Conservation (phyloP, 2,329 filamentous ascomycete species). For the Hymenoscyphus albidus region DNA sequence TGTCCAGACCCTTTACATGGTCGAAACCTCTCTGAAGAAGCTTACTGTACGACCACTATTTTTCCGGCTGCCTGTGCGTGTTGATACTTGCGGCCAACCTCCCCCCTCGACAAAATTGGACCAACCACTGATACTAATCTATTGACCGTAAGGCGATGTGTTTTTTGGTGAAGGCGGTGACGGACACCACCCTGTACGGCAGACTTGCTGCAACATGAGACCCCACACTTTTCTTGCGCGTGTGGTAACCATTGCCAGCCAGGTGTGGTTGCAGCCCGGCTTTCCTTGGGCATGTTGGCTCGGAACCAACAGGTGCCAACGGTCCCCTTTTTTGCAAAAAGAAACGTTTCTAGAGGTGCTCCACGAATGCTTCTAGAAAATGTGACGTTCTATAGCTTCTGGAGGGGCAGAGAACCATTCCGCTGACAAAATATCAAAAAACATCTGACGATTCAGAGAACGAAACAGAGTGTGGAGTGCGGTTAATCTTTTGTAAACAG, state of each 20-base stretch:
- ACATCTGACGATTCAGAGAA: neutral
- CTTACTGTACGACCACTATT: neutral
- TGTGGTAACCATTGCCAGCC: neutral
- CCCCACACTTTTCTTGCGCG: conserved; percentile 1
- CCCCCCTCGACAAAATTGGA: neutral
- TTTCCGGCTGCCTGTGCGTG: neutral
- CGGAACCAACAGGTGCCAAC: neutral
- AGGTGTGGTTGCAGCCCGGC: conserved; percentile 9
- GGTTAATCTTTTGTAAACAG: neutral
- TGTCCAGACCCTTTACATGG: no score
- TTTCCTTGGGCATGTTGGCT: neutral
- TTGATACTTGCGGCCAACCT: neutral
- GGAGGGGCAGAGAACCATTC: neutral
- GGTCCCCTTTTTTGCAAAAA: neutral
- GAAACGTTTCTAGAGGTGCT: neutral
- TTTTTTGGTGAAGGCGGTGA: neutral
- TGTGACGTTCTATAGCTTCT: conserved; percentile 4
- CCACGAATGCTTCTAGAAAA: neutral
- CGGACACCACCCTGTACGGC: neutral
- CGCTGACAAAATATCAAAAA: neutral
- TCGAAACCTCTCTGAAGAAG: neutral
- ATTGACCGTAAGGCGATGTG: neutral
- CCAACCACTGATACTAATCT: neutral
- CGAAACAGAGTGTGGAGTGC: neutral
- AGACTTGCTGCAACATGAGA: neutral